Conservation (phyloP, 2,329 filamentous ascomycete species). For the Aspergillus clavatus region DNA sequence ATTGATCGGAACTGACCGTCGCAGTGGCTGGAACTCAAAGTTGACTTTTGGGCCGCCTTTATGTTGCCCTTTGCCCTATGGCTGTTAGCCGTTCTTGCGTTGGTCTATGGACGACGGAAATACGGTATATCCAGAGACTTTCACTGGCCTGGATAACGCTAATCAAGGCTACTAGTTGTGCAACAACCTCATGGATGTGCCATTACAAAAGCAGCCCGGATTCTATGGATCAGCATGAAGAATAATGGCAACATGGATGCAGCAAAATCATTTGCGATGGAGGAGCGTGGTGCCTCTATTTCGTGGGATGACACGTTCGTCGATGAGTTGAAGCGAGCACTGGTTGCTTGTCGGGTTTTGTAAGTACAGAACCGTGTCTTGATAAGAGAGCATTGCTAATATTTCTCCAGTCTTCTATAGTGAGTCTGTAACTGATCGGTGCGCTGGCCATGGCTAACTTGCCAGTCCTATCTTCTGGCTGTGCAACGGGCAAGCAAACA, state of each 20-base stretch:
- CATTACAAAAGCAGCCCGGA: neutral
- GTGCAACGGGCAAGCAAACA: neutral
- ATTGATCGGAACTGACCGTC: neutral
- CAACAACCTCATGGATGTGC: neutral
- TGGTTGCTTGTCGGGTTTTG: neutral
- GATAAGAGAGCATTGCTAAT: neutral
- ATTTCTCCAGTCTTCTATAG: neutral
- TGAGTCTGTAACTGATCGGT: neutral
- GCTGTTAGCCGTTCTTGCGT: neutral
- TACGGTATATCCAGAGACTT: neutral
- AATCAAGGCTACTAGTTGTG: neutral
- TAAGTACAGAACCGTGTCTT: neutral
- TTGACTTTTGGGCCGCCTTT: slow-evolving; percentile 5
- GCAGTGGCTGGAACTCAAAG: slow-evolving; percentile 4
- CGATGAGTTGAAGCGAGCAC: neutral
- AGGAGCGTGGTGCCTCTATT: neutral
- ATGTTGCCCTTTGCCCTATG: slow-evolving; percentile 2
- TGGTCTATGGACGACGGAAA: neutral
- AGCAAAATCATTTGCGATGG: neutral
- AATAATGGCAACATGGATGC: slow-evolving; percentile 2
- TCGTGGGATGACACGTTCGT: neutral
- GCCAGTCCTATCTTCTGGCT: neutral
- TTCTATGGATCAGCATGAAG: slow-evolving; percentile 4
- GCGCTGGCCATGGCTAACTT: neutral
- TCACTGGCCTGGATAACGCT: neutral